phyloP scores from a whole-genome alignment of 2,329 filamentous ascomycete genomes.

The Lachnellula hyalina region DNA sequence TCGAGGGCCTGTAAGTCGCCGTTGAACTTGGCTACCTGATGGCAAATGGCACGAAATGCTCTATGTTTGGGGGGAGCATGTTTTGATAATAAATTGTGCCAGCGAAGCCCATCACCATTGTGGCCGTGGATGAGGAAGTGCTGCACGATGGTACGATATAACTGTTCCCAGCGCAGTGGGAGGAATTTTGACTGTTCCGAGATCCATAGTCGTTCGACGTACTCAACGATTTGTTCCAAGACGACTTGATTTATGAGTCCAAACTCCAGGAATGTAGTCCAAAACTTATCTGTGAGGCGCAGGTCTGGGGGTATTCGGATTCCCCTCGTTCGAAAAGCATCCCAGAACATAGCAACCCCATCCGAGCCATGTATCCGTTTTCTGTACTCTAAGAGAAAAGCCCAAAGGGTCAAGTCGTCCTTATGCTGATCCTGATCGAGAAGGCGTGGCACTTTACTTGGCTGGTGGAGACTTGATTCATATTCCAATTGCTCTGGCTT shows the following conservation, averaged over 20 bases:
- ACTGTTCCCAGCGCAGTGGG: no score
- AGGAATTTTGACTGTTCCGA: conserved; percentile 18
- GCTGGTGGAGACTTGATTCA: conserved; percentile 27
- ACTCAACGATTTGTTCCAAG: conserved; percentile 33
- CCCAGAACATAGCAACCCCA: conserved; percentile 41
- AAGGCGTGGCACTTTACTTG: conserved; percentile 20
- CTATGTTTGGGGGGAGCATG: conserved; percentile 31
- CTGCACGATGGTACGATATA: conserved; percentile 33
- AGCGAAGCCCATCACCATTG: conserved; percentile 17
- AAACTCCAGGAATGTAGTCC: conserved; percentile 39
- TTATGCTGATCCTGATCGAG: conserved; percentile 29
- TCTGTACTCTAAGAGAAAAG: conserved; percentile 35
- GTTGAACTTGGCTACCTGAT: conserved; percentile 13
- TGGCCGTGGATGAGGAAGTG: conserved; percentile 30
- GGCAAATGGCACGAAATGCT: conserved; percentile 34
- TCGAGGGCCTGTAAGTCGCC: conserved; percentile 34
- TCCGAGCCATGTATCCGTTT: conserved; percentile 36
- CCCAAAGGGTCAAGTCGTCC: conserved; percentile 35
- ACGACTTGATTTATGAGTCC: conserved; percentile 31
- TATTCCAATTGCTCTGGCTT: conserved; percentile 23
- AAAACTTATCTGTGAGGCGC: conserved; percentile 37
- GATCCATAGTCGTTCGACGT: conserved; percentile 37
- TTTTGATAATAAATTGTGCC: conserved; percentile 26
- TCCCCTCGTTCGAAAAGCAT: conserved; percentile 32
- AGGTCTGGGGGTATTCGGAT: conserved; percentile 37